Base-by-base conservation (phyloP, 192 early-diverging fungal species). In the Podila verticillata region DNA sequence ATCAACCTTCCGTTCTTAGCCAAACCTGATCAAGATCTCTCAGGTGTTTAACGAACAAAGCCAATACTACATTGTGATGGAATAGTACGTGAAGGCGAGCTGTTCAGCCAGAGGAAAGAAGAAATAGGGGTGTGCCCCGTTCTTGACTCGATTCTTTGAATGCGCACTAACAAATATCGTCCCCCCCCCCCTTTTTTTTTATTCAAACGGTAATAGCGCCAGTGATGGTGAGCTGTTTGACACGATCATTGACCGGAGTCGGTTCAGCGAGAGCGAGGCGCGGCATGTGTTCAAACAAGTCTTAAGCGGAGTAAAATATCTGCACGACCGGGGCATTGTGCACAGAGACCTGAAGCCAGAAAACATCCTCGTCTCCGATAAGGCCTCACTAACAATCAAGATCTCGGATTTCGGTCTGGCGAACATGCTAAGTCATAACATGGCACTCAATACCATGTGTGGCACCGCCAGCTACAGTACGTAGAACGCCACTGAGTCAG, bases 351-450 rank as follows among this genome's bases (percentile, higher is more conserved):
- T 99, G 31, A 99, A 99, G 81, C 93, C 93, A 2, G 94, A 95
- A 62, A 94, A 93, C 70, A 85, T 94, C 34, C 63, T 89, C 4
- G 66, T 90, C 17, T 85, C 87, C 39, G 84, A 87, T 65, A 75
- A 71, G 44, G 82, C 81, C 8, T 59, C 83, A 17, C 73, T 85
- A 54, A 88, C 89, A 56, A 86, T 97, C 77, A 99, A 96, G 88
- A 93, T 99, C 63, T 91, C 94, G 22, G 98, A 99, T 82, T 99
- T 99, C 89, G 98, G 97, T 4, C 83, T 98, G 70, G 95, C 97
- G 39, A 97, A 83, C 36, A 72, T 75, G 59, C 73, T 82, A 32
- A 65, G 72, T 35, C 87, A 92, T 39, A 82, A 85, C 19, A 85
- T 88, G 39, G 83, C 91, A 20, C 91, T 92, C 87, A 87, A 86